Evolutionary conservation across 345 rosid species (phyloP).

Genomic region (Abelmoschus esculentus): DNA sequence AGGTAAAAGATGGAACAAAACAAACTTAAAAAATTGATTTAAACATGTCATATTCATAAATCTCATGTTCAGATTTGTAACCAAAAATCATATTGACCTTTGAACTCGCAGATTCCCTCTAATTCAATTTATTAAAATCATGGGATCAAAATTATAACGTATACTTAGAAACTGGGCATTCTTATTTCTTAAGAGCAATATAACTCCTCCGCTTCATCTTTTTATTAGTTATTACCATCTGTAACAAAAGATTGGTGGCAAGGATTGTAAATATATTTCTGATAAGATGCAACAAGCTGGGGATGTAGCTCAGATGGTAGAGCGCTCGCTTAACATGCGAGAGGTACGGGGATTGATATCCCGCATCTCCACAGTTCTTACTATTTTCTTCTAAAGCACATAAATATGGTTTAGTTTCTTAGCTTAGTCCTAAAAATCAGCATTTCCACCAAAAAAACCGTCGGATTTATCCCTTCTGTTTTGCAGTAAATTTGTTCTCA

Average conservation of each 20-base stretch:
- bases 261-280: no score
- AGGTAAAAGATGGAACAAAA: background rate
- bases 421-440: background rate
- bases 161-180: no score
- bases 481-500: conserved; percentile 33
- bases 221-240: no score
- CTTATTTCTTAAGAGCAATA: no score
- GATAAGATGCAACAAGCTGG: background rate
- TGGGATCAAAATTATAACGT: no score
- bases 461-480: background rate
- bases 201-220: no score
- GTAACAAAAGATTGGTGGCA: no score
- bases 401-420: background rate
- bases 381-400: no score
- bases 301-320: conserved; percentile 65
- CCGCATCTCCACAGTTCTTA: conserved; percentile 50
- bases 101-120: no score
- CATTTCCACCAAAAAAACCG: background rate
- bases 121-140: no score
- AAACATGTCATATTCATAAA: background rate
- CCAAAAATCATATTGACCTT: no score
- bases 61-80: background rate
- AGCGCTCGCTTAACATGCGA: conserved; percentile 68
- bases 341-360: conserved; percentile 88
- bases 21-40: background rate